These are phyloP conservation scores for Danielia reshetovae DNA, from an alignment of 805 yeast genomes.

Conservation along the genomic window DNA sequence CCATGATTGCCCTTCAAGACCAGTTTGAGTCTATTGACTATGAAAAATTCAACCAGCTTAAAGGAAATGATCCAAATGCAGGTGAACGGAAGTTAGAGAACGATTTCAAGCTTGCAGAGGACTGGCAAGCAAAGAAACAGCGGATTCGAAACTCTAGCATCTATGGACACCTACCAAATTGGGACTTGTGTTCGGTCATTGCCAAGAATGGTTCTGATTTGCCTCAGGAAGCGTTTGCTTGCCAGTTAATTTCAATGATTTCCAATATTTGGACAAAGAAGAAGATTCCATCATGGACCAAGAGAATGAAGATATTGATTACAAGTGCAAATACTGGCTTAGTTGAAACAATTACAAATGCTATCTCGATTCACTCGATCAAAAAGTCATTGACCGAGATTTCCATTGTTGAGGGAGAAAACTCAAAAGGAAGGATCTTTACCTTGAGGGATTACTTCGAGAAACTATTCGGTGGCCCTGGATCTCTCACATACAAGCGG, in stretches of 20 bases:
- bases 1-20: slow-evolving; percentile 37
- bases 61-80: slow-evolving; percentile 45
- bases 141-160: slow-evolving; percentile 75
- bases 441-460: slow-evolving; percentile 75
- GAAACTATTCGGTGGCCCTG: slow-evolving; percentile 66
- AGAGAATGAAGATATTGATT: slow-evolving; percentile 84
- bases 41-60: slow-evolving; percentile 45
- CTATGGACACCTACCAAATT: slow-evolving; percentile 81
- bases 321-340: slow-evolving; percentile 89
- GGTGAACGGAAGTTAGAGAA: slow-evolving; percentile 92
- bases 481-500: slow-evolving; percentile 50
- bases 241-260: slow-evolving; percentile 86
- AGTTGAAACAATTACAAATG: slow-evolving; percentile 95
- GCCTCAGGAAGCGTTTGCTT: slow-evolving; percentile 97
- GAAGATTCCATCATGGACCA: slow-evolving; percentile 80
- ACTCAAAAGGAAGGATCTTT: slow-evolving; percentile 66
- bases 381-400: slow-evolving; percentile 85
- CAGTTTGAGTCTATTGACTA: slow-evolving; percentile 37
- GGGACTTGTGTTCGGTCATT: slow-evolving; percentile 95
- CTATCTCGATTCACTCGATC: slow-evolving; percentile 88
- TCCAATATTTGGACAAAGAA: slow-evolving; percentile 77
- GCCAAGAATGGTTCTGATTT: slow-evolving; percentile 95
- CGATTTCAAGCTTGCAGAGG: slow-evolving; percentile 90
- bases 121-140: slow-evolving; percentile 80
- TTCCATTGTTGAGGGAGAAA: slow-evolving; percentile 61